Evolutionary conservation across 805 yeast genomes (phyloP).

Genomic region (Zygoascus biomembranicola): DNA sequence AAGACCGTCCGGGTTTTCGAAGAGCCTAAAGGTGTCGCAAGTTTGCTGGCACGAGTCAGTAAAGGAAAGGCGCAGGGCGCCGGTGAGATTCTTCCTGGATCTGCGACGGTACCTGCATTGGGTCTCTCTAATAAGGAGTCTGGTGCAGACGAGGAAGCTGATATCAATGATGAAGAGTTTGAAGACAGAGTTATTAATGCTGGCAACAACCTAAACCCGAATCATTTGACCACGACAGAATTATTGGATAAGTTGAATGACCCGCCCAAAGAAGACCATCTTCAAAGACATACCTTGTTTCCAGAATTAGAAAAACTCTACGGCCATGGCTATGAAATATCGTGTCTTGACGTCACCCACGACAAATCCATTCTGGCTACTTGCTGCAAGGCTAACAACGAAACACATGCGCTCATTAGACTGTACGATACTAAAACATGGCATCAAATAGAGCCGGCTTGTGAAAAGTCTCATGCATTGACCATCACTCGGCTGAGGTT

Average conservation of each 20-base stretch:
- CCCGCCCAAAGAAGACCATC: slow-evolving; percentile 85
- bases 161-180: slow-evolving; percentile 36
- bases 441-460: slow-evolving; percentile 50
- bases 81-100: slow-evolving; percentile 50
- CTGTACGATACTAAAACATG: slow-evolving; percentile 54
- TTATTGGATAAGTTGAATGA: slow-evolving; percentile 30
- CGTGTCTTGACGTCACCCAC: slow-evolving; percentile 65
- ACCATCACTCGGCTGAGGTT: slow-evolving; percentile 81
- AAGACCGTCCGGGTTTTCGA: slow-evolving; percentile 84
- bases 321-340: slow-evolving; percentile 95
- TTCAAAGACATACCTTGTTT: slow-evolving; percentile 87
- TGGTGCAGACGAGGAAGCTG: slow-evolving; percentile 37
- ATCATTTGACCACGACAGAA: slow-evolving; percentile 6
- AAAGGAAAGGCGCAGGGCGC: slow-evolving; percentile 27
- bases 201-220: slow-evolving; percentile 20
- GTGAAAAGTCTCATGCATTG: slow-evolving; percentile 59
- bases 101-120: slow-evolving; percentile 86
- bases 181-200: slow-evolving; percentile 24
- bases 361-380: slow-evolving; percentile 64
- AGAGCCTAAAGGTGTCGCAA: slow-evolving; percentile 72
- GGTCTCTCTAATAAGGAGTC: slow-evolving; percentile 89
- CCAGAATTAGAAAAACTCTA: slow-evolving; percentile 92
- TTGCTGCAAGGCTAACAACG: slow-evolving; percentile 83
- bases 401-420: slow-evolving; percentile 78
- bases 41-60: slow-evolving; percentile 48